Evolutionary conservation across 257 asterid genomes (phyloP).

Genomic region (Handroanthus guayacan): DNA sequence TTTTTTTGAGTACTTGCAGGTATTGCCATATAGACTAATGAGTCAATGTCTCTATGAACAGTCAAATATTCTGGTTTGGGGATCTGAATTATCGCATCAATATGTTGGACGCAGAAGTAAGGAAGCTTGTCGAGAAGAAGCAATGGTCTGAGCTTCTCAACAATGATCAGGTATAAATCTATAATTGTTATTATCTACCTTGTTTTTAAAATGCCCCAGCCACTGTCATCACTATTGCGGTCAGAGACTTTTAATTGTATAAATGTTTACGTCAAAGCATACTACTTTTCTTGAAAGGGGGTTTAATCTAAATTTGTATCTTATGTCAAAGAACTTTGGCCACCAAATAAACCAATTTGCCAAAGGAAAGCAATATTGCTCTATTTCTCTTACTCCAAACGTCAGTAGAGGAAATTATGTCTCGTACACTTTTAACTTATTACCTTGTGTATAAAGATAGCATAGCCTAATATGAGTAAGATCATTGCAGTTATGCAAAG

Average conservation of each 20-base stretch:
- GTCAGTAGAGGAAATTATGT: background rate
- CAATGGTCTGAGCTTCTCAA: conserved; percentile 80
- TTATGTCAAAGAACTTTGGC: background rate
- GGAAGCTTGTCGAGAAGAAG: conserved; percentile 73
- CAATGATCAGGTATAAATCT: conserved; percentile 68
- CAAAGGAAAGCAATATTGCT: background rate
- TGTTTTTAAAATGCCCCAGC: background rate
- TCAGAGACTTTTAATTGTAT: background rate
- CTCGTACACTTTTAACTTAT: background rate
- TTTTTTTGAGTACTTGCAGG: background rate
- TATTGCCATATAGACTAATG: background rate
- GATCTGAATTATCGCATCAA: conserved; percentile 89
- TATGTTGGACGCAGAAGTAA: conserved; percentile 67
- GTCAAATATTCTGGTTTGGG: conserved; percentile 98
- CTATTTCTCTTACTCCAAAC: too few relatives aligned
- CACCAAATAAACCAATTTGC: background rate
- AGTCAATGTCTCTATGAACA: conserved; percentile 46
- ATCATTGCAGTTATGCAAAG: conserved; percentile 68
- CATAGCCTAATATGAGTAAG: conserved; percentile 18
- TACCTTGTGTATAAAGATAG: background rate
- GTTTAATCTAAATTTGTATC: background rate
- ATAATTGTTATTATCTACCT: background rate
- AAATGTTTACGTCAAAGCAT: background rate
- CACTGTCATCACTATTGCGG: background rate
- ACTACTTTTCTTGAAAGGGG: conserved; percentile 2